Evolutionary conservation across 2,329 filamentous ascomycete genomes (phyloP), one percentile per base, ranked within the genome.

Genomic region (Tricladium varicosporioides): DNA sequence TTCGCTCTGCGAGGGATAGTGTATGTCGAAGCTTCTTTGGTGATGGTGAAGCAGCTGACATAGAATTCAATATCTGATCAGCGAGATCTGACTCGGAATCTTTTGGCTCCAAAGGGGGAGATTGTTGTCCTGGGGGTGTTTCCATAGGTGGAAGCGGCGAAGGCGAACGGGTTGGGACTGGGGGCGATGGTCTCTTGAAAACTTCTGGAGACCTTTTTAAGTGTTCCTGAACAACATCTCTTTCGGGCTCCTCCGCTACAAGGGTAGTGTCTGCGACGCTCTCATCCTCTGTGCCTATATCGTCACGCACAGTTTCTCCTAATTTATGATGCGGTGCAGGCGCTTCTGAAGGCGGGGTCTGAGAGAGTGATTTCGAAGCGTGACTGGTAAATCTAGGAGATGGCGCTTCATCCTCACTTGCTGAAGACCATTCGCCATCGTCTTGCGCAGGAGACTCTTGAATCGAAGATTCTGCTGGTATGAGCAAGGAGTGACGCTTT

Each of bases 1-100:
- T 95, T 48, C 92, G 87, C 68, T 95, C 91, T 3, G 87, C 81
- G 0, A 94, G 79, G 0, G 87, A 86, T 8, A 87, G 72, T 0
- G 78, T 80, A 51, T 83, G 82, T 0, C 82, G 77, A 0, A 75
- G 73, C 63, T 84, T 86, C 45, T 74, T 69, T 0, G 84, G 84
- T 0, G 84, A 86, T 0, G 83, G 82, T 1, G 83, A 84, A 0
- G 76, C 75, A 47, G 76, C 76, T 19, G 78, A 73, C 69, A 85
- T 80, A 0, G 79, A 81, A 11, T 78, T 77, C 4, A 85, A 69
- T 44, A 85, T 85, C 43, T 80, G 73, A 56, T 85, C 79, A 1
- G 82, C 82, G 59, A 80, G 73, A 54, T 83, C 66, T 5, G 60
- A 58, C 45, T 69, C 69, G 5, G 61, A 54, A 18, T 63, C 55